These are phyloP conservation scores for Saturnispora galanensis DNA, from an alignment of 805 yeast species.

Conservation along the genomic window DNA sequence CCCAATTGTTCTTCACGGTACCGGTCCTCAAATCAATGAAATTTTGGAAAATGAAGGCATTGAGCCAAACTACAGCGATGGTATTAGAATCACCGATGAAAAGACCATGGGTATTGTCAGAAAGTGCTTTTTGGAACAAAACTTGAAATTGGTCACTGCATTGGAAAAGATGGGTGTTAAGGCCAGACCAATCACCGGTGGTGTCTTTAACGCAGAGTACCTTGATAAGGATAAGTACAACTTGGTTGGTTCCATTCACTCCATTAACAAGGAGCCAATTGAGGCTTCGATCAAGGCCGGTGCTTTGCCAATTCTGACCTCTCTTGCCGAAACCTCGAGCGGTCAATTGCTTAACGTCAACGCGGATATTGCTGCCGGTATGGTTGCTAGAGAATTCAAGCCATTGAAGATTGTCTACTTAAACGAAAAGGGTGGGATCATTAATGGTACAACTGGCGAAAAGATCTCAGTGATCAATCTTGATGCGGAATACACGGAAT, in stretches of 20 bases:
- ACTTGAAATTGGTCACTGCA: constrained; percentile 89
- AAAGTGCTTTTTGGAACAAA: constrained; percentile 90
- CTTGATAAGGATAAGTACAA: constrained; percentile 85
- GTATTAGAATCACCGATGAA: constrained; percentile 91
- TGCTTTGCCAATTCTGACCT: constrained; percentile 90
- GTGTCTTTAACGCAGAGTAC: constrained; percentile 91
- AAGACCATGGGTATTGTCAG: constrained; percentile 95
- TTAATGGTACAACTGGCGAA: constrained; percentile 86
- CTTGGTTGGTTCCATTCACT: constrained; percentile 81
- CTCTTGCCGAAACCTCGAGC: constrained; percentile 91
- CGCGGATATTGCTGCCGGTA: constrained; percentile 99
- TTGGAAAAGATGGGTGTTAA: constrained; percentile 93
- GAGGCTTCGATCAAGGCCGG: constrained; percentile 96
- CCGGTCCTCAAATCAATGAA: constrained; percentile 98
- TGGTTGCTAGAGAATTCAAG: constrained; percentile 90
- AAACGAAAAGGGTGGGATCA: constrained; percentile 96
- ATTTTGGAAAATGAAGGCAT: constrained; percentile 88
- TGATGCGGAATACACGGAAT: constrained; percentile 89
- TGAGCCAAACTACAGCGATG: constrained; percentile 92
- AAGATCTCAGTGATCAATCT: constrained; percentile 82
- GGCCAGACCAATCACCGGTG: constrained; percentile 97
- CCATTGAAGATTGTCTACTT: constrained; percentile 94
- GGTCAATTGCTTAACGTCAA: constrained; percentile 96
- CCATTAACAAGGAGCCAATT: constrained; percentile 80
- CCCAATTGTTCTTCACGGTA: constrained; percentile 95